Evolutionary conservation across 129 eudicot species (phyloP).

Genomic region (Helichrysum umbraculigerum): DNA sequence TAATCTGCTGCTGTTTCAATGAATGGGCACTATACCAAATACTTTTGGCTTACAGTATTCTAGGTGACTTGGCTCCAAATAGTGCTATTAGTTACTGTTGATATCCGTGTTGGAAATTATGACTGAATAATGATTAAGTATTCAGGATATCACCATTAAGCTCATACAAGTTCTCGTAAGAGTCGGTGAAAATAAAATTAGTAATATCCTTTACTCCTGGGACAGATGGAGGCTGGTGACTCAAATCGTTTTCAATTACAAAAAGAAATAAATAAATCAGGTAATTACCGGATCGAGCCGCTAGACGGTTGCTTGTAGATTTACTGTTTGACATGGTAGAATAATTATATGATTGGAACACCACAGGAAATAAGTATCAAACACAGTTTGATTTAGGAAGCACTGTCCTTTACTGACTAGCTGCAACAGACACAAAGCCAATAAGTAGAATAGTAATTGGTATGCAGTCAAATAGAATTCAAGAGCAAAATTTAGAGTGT

Average conservation of each 20-base stretch:
- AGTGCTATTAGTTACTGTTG: too few species aligned
- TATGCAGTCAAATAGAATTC: too few species aligned
- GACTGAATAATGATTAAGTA: neutral
- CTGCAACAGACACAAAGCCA: too few species aligned
- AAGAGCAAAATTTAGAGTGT: too few species aligned
- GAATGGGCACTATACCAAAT: too few species aligned
- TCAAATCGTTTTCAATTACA: neutral
- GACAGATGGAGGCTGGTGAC: neutral
- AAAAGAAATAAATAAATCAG: too few species aligned
- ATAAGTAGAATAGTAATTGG: too few species aligned
- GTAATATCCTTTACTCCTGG: neutral
- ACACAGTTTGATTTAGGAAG: conserved; percentile 8
- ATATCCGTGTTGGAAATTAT: too few species aligned
- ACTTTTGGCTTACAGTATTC: too few species aligned
- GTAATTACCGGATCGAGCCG: conserved; percentile 38
- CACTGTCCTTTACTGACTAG: neutral
- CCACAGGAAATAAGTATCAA: neutral
- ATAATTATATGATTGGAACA: conserved; percentile 3
- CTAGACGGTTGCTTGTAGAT: conserved; percentile 43
- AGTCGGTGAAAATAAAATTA: neutral
- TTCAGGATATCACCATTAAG: neutral
- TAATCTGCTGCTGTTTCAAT: too few species aligned
- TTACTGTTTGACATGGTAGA: conserved; percentile 50
- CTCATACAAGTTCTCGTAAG: neutral
- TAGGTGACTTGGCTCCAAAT: too few species aligned